Percentiles rank a stretch among this genome's conserved stretches.
Conservation (phyloP, 495 filamentous ascomycete genomes). For the Acidiella bohemica region DNA sequence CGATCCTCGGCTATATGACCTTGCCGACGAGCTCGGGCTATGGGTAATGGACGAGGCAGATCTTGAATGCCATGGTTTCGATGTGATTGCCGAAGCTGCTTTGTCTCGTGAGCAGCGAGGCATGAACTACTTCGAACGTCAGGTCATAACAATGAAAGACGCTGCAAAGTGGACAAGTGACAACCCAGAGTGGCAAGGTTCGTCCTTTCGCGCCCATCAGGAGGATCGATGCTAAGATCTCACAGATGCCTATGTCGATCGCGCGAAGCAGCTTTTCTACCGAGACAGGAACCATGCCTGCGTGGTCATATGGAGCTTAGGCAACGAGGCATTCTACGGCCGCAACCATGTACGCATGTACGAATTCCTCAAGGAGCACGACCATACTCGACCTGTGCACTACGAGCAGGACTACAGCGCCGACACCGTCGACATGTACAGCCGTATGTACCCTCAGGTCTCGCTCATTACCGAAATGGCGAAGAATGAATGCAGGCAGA, state of each 20-base stretch:
- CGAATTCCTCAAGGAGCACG: slow-evolving; percentile 41
- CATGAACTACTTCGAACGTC: slow-evolving; percentile 39
- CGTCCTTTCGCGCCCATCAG: not conserved
- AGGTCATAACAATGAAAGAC: slow-evolving; percentile 35
- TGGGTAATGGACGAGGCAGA: slow-evolving; percentile 63
- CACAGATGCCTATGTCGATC: slow-evolving; percentile 47
- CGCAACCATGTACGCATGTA: slow-evolving; percentile 52
- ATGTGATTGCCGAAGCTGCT: slow-evolving; percentile 28
- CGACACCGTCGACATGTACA: slow-evolving; percentile 48
- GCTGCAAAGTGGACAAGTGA: slow-evolving; percentile 47
- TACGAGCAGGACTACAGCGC: slow-evolving; percentile 52
- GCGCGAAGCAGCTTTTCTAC: slow-evolving; percentile 46
- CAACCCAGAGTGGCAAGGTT: slow-evolving; percentile 44
- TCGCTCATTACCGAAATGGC: slow-evolving; percentile 37
- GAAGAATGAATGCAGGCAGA: slow-evolving; percentile 28
- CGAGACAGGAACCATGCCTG: slow-evolving; percentile 53
- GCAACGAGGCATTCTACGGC: slow-evolving; percentile 58
- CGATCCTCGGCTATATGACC: slow-evolving; percentile 32
- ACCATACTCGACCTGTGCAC: slow-evolving; percentile 47
- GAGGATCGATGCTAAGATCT: not conserved
- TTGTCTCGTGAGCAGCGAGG: slow-evolving; percentile 33
- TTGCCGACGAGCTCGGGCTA: slow-evolving; percentile 54
- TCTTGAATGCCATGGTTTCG: slow-evolving; percentile 56
- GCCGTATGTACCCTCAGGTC: slow-evolving; percentile 50
- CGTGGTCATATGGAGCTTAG: slow-evolving; percentile 57